These are phyloP conservation scores for Steccherinum ochraceum DNA, from an alignment of 768 basidiomycete genomes.

Conservation along the genomic window DNA sequence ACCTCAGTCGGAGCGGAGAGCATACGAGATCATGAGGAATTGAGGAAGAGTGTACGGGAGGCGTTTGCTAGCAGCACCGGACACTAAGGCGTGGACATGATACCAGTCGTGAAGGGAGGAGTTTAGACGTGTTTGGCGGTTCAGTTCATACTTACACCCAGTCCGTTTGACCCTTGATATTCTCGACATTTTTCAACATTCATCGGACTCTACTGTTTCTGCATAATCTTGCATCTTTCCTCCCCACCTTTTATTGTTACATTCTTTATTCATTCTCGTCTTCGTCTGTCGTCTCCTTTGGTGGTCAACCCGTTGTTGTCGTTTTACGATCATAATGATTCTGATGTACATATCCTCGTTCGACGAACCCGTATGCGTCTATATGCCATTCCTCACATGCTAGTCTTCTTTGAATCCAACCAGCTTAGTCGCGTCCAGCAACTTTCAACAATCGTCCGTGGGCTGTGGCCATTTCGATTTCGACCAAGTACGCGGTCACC, in stretches of 20 bases:
- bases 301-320: slow-evolving; percentile 1
- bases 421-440: no score
- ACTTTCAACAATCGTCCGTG: not conserved
- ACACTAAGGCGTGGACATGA: slow-evolving; percentile 14
- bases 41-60: slow-evolving; percentile 76
- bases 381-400: not conserved
- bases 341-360: slow-evolving; percentile 15
- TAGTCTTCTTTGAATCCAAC: no score
- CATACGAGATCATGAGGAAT: slow-evolving; percentile 67
- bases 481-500: not conserved
- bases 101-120: not conserved
- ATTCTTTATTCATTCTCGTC: not conserved
- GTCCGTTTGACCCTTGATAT: no score
- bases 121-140: not conserved
- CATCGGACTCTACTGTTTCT: slow-evolving; percentile 2
- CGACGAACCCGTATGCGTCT: not conserved
- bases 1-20: slow-evolving; percentile 56
- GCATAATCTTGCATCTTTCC: not conserved
- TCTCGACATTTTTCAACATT: slow-evolving; percentile 1
- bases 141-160: not conserved
- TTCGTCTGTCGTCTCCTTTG: not conserved
- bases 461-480: not conserved
- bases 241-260: not conserved
- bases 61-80: slow-evolving; percentile 64
- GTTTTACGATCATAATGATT: slow-evolving; percentile 17